A percentile compares a stretch with the other conserved stretches of the same genome.
These are phyloP conservation scores for Quercus tomentella DNA, from an alignment of 331 rosid genomes.

Conservation along the genomic window DNA sequence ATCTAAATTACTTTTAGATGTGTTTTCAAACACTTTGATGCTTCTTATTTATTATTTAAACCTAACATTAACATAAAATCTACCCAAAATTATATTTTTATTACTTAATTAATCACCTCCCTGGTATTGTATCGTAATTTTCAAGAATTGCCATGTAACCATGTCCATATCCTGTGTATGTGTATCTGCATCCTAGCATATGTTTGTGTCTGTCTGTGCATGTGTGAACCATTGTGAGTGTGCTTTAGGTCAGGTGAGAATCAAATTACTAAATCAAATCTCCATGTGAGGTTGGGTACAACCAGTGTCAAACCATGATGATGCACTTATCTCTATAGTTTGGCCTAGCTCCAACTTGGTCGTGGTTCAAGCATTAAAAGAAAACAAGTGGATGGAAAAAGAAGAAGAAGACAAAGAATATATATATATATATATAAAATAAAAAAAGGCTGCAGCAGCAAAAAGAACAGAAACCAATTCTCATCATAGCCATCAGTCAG, in stretches of 20 bases:
- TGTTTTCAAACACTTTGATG: too few relatives aligned
- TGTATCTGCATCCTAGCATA: too few relatives aligned
- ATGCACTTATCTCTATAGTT: not conserved
- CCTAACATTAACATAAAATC: too few relatives aligned
- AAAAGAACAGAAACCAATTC: not conserved
- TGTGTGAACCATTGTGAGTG: not conserved
- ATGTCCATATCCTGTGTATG: too few relatives aligned
- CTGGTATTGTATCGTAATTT: too few relatives aligned
- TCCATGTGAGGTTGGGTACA: not conserved
- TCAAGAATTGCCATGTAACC: too few relatives aligned
- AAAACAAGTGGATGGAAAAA: not conserved
- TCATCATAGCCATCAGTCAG: not conserved
- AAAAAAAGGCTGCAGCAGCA: not conserved
- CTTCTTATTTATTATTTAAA: too few relatives aligned
- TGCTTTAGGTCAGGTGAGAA: not conserved
- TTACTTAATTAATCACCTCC: too few relatives aligned
- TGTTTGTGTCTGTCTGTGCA: not conserved
- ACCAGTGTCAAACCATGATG: not conserved
- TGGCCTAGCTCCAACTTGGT: not conserved
- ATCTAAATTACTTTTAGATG: too few relatives aligned
- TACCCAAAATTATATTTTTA: too few relatives aligned
- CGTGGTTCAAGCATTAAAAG: not conserved
- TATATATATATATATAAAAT: too few relatives aligned
- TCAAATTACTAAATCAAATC: not conserved
- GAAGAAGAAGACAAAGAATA: not conserved